Conservation (phyloP, 2,329 filamentous ascomycete genomes). For the Didymosphaeria variabile region DNA sequence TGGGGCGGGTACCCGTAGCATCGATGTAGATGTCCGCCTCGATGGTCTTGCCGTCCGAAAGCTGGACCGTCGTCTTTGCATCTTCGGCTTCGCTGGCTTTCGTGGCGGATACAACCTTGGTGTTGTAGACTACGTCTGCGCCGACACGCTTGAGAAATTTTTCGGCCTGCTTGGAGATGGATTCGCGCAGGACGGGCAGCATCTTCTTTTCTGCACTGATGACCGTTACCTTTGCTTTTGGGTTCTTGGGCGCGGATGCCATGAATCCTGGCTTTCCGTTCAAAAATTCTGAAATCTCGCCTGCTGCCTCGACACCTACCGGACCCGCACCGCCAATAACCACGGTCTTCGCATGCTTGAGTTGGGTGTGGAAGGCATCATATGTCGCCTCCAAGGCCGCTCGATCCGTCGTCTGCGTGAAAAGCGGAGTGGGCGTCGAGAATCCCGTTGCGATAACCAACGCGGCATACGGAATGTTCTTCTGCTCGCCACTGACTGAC, state of each 20-base stretch:
- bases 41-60: conserved; percentile 58
- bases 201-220: conserved; percentile 55
- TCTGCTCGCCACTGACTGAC: conserved; percentile 44
- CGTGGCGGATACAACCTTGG: conserved; percentile 42
- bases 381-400: conserved; percentile 42
- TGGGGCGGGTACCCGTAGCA: conserved; percentile 62
- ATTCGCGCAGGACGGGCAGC: conserved; percentile 55
- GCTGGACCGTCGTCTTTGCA: conserved; percentile 54
- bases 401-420: conserved; percentile 52
- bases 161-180: conserved; percentile 57
- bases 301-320: conserved; percentile 60
- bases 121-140: conserved; percentile 56
- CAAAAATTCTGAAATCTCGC: conserved; percentile 58
- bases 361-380: conserved; percentile 46
- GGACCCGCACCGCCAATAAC: conserved; percentile 61
- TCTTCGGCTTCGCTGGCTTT: conserved; percentile 42
- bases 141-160: conserved; percentile 57
- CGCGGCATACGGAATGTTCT: conserved; percentile 58
- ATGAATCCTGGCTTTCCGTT: conserved; percentile 50
- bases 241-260: conserved; percentile 49
- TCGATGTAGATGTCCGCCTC: conserved; percentile 64
- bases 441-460: conserved; percentile 66
- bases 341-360: conserved; percentile 54
- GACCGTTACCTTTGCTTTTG: conserved; percentile 56
- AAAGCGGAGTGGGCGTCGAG: conserved; percentile 56